These are phyloP conservation scores for Erysiphe neolycopersici DNA, from an alignment of 2,329 filamentous ascomycete genomes.

Conservation along the genomic window DNA sequence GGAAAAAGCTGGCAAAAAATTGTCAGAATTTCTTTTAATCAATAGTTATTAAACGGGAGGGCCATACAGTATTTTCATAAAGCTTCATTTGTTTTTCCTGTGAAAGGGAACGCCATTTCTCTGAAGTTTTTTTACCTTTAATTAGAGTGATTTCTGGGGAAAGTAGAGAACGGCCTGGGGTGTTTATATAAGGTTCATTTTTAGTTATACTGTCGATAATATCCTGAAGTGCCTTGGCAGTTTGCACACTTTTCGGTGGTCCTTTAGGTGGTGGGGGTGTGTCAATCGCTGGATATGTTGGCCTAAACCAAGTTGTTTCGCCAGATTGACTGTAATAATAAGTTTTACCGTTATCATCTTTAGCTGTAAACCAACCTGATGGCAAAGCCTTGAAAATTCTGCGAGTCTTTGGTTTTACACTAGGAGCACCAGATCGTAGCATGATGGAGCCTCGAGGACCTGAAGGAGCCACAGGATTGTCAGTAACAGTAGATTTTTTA, in stretches of 20 bases:
- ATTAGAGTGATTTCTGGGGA: constrained; percentile 20
- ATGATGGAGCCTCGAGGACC: constrained; percentile 20
- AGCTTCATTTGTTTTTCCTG: constrained; percentile 82
- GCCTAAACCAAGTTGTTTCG: constrained; percentile 56
- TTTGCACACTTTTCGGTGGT: constrained; percentile 17
- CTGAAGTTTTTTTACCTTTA: constrained; percentile 30
- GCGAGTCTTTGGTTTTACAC: constrained; percentile 25
- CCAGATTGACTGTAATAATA: constrained; percentile 74
- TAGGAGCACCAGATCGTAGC: constrained; percentile 27
- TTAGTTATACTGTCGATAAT: constrained; percentile 69
- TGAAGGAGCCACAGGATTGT: constrained; percentile 17
- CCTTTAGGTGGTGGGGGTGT: constrained; percentile 26
- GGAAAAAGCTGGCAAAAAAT: constrained; percentile 38
- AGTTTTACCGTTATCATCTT: constrained; percentile 38
- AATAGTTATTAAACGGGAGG: background rate
- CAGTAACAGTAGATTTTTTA: constrained; percentile 11
- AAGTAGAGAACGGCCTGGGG: constrained; percentile 37
- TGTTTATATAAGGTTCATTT: constrained; percentile 16
- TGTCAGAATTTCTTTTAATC: constrained; percentile 1
- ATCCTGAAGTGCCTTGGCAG: constrained; percentile 53
- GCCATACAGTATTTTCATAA: constrained; percentile 71
- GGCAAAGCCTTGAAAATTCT: constrained; percentile 37
- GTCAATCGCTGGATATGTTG: constrained; percentile 40
- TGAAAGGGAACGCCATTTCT: constrained; percentile 43
- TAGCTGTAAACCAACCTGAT: constrained; percentile 61